Conservation (phyloP, 1,284 basidiomycete species). For the Ganoderma lingzhi region DNA sequence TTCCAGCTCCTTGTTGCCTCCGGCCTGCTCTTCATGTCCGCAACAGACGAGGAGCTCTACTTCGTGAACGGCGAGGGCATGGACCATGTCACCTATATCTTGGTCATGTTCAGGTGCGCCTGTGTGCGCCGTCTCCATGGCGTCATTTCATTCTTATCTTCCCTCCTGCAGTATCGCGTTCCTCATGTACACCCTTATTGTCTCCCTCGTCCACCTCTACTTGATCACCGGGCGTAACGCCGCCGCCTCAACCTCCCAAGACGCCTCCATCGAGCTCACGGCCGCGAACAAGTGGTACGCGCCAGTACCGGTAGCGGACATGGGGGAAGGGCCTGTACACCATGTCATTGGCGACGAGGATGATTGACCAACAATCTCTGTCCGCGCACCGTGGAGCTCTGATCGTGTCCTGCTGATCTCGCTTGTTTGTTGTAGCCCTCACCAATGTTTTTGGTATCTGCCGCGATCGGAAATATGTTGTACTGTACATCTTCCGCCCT, state of each 20-base stretch:
- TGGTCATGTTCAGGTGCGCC: conserved; percentile 81
- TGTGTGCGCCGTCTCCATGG: not conserved
- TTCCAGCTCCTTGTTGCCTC: conserved; percentile 71
- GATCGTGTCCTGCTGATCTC: not conserved
- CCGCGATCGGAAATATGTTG: not conserved
- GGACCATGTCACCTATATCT: conserved; percentile 90
- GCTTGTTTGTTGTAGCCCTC: not conserved
- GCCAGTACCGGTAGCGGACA: conserved; percentile 30
- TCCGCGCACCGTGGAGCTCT: not conserved
- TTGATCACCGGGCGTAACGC: conserved; percentile 69
- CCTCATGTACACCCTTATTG: conserved; percentile 77
- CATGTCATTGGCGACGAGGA: conserved; percentile 48
- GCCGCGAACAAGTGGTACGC: conserved; percentile 41
- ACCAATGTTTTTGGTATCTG: not conserved
- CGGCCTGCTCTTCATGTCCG: conserved; percentile 85
- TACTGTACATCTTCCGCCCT: not conserved
- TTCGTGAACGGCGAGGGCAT: conserved; percentile 75
- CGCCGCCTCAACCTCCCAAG: conserved; percentile 16
- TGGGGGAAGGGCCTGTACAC: conserved; percentile 33
- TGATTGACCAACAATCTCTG: conserved; percentile 29
- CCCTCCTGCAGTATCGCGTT: conserved; percentile 65
- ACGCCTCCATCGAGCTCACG: conserved; percentile 44
- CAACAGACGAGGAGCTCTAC: conserved; percentile 88
- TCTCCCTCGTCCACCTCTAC: conserved; percentile 66
- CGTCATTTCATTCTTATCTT: not conserved